Conservation (phyloP, 169 alveolate genomes). For the Eimeria sp. region DNA sequence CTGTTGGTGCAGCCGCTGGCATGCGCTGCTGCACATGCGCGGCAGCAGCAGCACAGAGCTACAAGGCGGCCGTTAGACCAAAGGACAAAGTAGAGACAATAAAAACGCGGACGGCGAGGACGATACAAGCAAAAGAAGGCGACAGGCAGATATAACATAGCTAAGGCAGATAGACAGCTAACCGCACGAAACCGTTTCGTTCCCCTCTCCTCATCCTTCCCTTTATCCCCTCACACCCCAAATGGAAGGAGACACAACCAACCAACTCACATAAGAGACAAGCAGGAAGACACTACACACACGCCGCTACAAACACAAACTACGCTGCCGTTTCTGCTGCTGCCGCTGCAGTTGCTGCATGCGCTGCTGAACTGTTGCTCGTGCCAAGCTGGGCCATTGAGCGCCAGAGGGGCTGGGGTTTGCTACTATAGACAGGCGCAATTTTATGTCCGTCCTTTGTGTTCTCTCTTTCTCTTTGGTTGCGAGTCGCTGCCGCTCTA, state of each 20-base stretch:
- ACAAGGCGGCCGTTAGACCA: neutral
- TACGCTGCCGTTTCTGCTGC: neutral
- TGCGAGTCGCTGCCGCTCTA: no score
- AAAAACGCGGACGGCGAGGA: neutral
- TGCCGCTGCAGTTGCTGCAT: neutral
- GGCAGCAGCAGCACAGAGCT: neutral
- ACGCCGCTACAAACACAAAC: neutral
- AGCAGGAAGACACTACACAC: neutral
- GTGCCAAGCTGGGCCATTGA: neutral
- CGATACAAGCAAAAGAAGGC: neutral
- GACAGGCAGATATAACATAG: neutral
- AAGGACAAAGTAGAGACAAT: neutral
- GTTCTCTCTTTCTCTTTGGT: neutral
- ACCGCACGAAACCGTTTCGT: neutral
- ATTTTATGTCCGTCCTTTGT: neutral
- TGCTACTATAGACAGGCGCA: neutral
- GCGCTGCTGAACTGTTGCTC: neutral
- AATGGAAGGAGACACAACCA: neutral
- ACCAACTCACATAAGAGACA: neutral
- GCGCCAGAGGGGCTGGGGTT: neutral
- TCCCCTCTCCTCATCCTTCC: neutral
- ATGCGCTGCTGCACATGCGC: neutral
- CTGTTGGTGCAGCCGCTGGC: constrained; percentile 17
- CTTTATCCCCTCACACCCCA: neutral
- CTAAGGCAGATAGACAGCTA: neutral